Evolutionary conservation across 768 basidiomycete genomes (phyloP), one percentile per base, ranked within the genome.

Genomic region (Lactarius sp.): DNA sequence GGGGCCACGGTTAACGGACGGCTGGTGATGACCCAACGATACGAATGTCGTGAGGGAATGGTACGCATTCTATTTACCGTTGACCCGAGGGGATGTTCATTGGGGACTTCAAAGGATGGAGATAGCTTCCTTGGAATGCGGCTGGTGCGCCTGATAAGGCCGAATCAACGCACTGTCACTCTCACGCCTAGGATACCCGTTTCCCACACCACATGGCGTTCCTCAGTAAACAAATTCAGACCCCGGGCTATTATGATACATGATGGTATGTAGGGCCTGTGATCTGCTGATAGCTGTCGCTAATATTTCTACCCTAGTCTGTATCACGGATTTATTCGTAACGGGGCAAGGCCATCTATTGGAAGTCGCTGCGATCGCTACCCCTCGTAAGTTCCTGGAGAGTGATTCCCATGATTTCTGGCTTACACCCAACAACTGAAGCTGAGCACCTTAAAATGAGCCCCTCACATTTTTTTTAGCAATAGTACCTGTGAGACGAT

Each of bases 291-390:
- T n/a, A 10, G 6, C 22, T 6, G 22, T 52, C 13, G 1, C 47
- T 61, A 36, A 62, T 22, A 36, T 13, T 18, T 18, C 18, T 5
- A 14, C 14, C 7, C 9, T 39, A 55, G 61, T 66, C n/a, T 46
- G 65, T 12, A 59, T 59, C 31, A 44, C 34, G 13, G 56, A 63
- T 39, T 42, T 66, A 16, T 62, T 62, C 18, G 36, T 62, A 20
- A 50, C 52, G n/a, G 42, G 33, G 41, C 34, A 57, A 41, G 64
- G 60, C 1, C 49, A 65, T 14, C 33, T 61, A 14, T 36, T 57
- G 12, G 63, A 65, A 53, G 64, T 65, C 13, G 64, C 64, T 22
- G 50, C 60, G 5, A 61, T 65, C 13, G 60, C 44, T 9, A 58
- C 61, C 6, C 22, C 56, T 58, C 33, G 65, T 66, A 34, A 66